Percentiles rank a stretch among this genome's conserved stretches.
These are phyloP conservation scores for Fusarium graminum DNA, from an alignment of 2,329 filamentous ascomycete species.

Conservation along the genomic window DNA sequence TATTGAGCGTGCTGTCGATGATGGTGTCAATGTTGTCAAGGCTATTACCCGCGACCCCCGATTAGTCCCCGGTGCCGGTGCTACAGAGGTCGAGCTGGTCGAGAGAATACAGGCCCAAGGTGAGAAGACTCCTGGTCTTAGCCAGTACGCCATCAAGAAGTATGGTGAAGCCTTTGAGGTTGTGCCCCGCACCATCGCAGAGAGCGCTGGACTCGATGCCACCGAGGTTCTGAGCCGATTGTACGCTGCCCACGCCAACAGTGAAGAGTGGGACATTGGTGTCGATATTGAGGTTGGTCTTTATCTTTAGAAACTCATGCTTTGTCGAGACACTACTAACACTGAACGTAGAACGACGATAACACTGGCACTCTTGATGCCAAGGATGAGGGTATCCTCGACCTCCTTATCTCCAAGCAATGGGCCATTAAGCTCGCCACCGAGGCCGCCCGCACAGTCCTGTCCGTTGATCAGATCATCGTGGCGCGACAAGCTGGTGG, in stretches of 20 bases:
- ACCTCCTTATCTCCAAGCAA: conserved; percentile 90
- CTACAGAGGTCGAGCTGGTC: conserved; percentile 92
- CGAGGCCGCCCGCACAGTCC: conserved; percentile 90
- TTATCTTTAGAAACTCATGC: neutral
- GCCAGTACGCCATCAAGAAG: conserved; percentile 97
- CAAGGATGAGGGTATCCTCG: conserved; percentile 88
- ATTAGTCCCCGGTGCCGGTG: conserved; percentile 92
- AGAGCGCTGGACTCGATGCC: conserved; percentile 94
- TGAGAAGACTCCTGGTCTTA: conserved; percentile 91
- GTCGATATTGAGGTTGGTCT: conserved; percentile 84
- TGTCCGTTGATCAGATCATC: conserved; percentile 99
- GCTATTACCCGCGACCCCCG: conserved; percentile 94
- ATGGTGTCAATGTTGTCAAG: conserved; percentile 98
- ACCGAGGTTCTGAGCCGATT: conserved; percentile 95
- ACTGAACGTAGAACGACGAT: conserved; percentile 72
- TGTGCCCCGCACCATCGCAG: conserved; percentile 90
- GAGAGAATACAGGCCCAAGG: conserved; percentile 91
- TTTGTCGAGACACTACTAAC: conserved; percentile 40
- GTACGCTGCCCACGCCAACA: conserved; percentile 93
- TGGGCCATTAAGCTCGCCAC: conserved; percentile 98
- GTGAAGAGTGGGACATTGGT: conserved; percentile 88
- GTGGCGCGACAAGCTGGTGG: conserved; percentile 97
- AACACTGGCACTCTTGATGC: conserved; percentile 86
- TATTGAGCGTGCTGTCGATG: conserved; percentile 95
- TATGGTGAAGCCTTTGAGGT: conserved; percentile 98